Evolutionary conservation across 1,284 basidiomycete species (phyloP).

Genomic region (Inonotus obliquus): DNA sequence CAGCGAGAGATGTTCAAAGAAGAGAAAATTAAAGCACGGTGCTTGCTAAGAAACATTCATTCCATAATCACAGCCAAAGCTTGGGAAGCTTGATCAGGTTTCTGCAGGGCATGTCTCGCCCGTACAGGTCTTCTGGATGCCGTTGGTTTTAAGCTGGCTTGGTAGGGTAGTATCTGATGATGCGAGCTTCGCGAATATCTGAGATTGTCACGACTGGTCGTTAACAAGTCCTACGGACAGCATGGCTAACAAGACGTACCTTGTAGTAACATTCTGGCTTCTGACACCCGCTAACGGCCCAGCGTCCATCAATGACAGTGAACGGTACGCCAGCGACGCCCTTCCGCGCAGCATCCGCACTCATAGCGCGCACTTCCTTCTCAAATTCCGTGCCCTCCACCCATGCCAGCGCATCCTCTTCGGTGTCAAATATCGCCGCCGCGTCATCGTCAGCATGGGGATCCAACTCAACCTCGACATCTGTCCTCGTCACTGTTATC

Average conservation of each 20-base stretch:
- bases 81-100: background rate
- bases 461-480: background rate
- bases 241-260: conserved; percentile 35
- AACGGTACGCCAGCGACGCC: conserved; percentile 80
- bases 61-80: background rate
- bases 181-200: conserved; percentile 16
- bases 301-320: conserved; percentile 73
- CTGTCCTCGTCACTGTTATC: background rate
- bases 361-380: conserved; percentile 64
- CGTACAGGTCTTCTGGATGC: background rate
- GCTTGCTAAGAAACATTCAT: background rate
- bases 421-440: conserved; percentile 7
- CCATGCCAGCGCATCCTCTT: conserved; percentile 13
- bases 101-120: background rate
- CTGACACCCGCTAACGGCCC: conserved; percentile 75
- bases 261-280: conserved; percentile 66
- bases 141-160: background rate
- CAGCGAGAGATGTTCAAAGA: background rate
- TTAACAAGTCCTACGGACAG: background rate
- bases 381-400: conserved; percentile 63
- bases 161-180: background rate
- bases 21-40: background rate
- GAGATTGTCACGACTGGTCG: background rate
- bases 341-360: conserved; percentile 58
- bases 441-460: conserved; percentile 3